Base-by-base conservation (phyloP, 2,329 filamentous ascomycete genomes). In the Penicillium nordicum region DNA sequence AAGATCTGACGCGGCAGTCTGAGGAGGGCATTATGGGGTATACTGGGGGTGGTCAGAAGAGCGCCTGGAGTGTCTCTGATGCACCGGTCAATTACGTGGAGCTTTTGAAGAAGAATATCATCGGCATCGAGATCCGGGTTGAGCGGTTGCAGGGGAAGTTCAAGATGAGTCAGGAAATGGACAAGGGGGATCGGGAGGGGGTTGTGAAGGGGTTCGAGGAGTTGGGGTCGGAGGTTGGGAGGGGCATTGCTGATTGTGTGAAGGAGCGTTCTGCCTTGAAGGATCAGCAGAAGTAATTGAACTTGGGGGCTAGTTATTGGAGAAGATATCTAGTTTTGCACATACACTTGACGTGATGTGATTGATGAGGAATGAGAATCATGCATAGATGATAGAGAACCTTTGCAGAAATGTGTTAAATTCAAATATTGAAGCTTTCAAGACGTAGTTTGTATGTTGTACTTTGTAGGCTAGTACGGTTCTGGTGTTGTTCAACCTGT, bases 141-240 rank as follows among this genome's bases (percentile, higher is more conserved):
- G 76, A 79, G 0, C 67, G 77, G 5, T 67, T 88, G 34, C 79
- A 81, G 47, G 84, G 85, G 12, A 87, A 32, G 73, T 85, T 82
- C 61, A 88, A 88, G 74, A 86, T 87, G 85, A 86, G 82, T 60
- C 85, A 88, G 71, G 84, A 87, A 64, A 76, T 79, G 76, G 55
- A 67, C 0, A 64, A 68, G 2, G 83, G 77, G 0, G 85, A 88
- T 64, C 11, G 30, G 11, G 30, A 32, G 30, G 30, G 30, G 30
- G 30, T 32, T 32, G 30, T 32, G 30, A 32, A 32, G 30, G 30
- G 30, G 11, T 87, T 88, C 58, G 71, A 72, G 40, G 61, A 50
- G 8, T 51, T 83, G 57, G 73, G 70, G 0, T 73, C 73, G 4
- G 76, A 79, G n/a, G 60, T 71, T 30, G 77, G 71, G 2, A 53